phyloP scores from a whole-genome alignment of 345 rosid species.

The Lagerstroemia speciosa region DNA sequence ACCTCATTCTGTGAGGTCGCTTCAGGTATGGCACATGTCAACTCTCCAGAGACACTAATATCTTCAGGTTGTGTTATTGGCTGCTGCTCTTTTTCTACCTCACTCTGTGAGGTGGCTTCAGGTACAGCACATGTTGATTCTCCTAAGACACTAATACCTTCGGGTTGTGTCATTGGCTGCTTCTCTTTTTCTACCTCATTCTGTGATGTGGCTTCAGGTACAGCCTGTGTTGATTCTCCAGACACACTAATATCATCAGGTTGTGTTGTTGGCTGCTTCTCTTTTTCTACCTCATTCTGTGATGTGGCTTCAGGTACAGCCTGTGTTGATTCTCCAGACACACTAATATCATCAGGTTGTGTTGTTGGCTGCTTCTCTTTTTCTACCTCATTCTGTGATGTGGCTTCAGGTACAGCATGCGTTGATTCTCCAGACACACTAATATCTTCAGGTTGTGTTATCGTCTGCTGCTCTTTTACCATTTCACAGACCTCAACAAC shows the following conservation, averaged over 20 bases:
- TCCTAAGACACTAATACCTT: no score
- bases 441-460: background rate
- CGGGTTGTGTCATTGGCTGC: background rate
- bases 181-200: background rate
- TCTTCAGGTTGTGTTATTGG: background rate
- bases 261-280: background rate
- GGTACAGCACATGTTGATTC: no score
- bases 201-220: background rate
- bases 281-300: background rate
- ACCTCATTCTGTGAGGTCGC: background rate
- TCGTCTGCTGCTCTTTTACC: background rate
- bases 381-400: background rate
- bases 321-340: no score
- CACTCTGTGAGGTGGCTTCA: no score
- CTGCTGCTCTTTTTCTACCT: background rate
- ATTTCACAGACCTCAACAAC: constrained; percentile 1
- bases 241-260: background rate
- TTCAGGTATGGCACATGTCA: background rate
- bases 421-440: no score
- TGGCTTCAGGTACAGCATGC: background rate
- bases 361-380: background rate
- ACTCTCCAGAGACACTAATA: background rate
- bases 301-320: no score
- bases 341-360: background rate
- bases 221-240: background rate